Percentiles rank a stretch among this genome's conserved stretches.
phyloP scores from a whole-genome alignment of 495 filamentous ascomycete genomes.

The Penicillium salamii region DNA sequence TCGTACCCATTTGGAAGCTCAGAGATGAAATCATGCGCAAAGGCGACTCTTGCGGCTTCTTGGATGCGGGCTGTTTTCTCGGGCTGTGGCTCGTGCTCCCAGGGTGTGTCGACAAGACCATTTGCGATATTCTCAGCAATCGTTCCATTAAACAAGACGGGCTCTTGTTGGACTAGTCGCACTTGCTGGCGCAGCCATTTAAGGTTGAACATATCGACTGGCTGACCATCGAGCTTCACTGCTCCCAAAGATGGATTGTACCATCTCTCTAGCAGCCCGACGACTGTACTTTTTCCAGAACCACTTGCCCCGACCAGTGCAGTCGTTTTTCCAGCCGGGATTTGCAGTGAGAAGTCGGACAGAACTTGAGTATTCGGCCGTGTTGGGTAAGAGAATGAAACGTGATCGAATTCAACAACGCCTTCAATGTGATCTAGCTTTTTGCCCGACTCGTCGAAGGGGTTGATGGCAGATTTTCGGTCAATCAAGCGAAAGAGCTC shows the following conservation, averaged over 20 bases:
- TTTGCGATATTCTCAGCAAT: constrained; percentile 77
- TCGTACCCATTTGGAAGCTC: constrained; percentile 54
- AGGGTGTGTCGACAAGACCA: constrained; percentile 63
- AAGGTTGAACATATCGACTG: constrained; percentile 69
- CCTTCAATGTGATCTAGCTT: constrained; percentile 17
- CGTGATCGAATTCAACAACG: constrained; percentile 36
- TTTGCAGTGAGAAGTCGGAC: constrained; percentile 42
- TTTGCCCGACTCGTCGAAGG: constrained; percentile 18
- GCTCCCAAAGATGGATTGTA: constrained; percentile 73
- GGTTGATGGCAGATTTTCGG: constrained; percentile 28
- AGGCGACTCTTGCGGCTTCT: constrained; percentile 64
- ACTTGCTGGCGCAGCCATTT: constrained; percentile 81
- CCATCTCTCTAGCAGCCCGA: constrained; percentile 83
- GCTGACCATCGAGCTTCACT: constrained; percentile 70
- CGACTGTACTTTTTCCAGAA: constrained; percentile 79
- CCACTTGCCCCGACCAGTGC: constrained; percentile 68
- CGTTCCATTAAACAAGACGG: constrained; percentile 61
- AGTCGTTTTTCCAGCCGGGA: constrained; percentile 42
- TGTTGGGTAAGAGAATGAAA: constrained; percentile 55
- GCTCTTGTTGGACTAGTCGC: constrained; percentile 57
- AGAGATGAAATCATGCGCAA: constrained; percentile 39
- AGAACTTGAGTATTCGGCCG: constrained; percentile 49
- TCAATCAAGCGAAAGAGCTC: constrained; percentile 39
- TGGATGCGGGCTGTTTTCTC: constrained; percentile 41
- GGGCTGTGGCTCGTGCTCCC: constrained; percentile 46